Evolutionary conservation across 306 rosid genomes (phyloP).

Genomic region (Castanea crenata): DNA sequence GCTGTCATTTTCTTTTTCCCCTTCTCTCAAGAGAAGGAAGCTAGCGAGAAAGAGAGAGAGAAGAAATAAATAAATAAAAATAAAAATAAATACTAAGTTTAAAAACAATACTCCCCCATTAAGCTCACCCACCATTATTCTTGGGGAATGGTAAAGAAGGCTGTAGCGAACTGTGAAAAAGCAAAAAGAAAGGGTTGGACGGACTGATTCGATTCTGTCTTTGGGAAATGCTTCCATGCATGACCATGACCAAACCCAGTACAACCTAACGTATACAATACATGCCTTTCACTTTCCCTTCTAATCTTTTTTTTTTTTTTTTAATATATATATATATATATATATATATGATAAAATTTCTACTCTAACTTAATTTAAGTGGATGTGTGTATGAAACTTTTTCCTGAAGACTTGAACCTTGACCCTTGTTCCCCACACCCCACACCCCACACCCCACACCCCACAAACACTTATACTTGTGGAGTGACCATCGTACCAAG

Average conservation of each 20-base stretch:
- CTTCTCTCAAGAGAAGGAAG: constrained; percentile 4
- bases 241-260: constrained; percentile 42
- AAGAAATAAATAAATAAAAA: neutral
- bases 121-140: constrained; percentile 51
- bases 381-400: no score
- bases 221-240: constrained; percentile 98
- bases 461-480: no score
- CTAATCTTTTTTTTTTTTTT: neutral
- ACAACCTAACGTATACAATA: constrained; percentile 42
- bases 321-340: no score
- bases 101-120: constrained; percentile 8
- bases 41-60: neutral
- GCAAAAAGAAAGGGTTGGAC: constrained; percentile 62
- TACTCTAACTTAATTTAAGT: no score
- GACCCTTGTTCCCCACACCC: no score
- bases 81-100: neutral
- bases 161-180: constrained; percentile 86
- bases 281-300: constrained; percentile 43
- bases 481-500: no score
- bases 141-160: constrained; percentile 98
- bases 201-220: constrained; percentile 88
- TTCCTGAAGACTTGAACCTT: no score
- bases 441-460: no score
- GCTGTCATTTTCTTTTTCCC: constrained; percentile 68
- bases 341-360: no score